These are phyloP conservation scores for Byssothecium circinans DNA, from an alignment of 2,329 filamentous ascomycete genomes.

Conservation along the genomic window DNA sequence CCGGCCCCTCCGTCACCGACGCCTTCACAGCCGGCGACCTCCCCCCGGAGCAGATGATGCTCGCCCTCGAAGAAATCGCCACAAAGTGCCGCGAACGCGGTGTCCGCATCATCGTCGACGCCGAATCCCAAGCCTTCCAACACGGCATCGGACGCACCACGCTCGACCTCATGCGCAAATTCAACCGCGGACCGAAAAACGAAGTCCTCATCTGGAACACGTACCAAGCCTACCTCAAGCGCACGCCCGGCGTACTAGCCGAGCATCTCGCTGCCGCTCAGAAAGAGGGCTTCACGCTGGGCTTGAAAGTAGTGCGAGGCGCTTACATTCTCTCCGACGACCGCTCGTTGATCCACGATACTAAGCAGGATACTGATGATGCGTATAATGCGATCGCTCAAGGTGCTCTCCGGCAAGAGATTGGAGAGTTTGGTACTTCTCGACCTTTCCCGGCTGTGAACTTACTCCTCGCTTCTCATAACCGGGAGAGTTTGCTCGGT, in stretches of 20 bases:
- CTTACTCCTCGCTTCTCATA: slow-evolving; percentile 81
- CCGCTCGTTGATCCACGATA: slow-evolving; percentile 55
- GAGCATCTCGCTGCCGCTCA: slow-evolving; percentile 51
- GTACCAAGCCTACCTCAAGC: slow-evolving; percentile 61
- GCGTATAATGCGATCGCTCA: slow-evolving; percentile 70
- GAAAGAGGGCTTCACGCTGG: slow-evolving; percentile 55
- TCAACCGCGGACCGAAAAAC: slow-evolving; percentile 39
- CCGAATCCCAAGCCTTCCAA: slow-evolving; percentile 52
- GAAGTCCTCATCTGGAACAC: slow-evolving; percentile 68
- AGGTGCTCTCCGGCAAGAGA: slow-evolving; percentile 46
- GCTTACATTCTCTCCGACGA: slow-evolving; percentile 59
- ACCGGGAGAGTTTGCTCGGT: slow-evolving; percentile 67
- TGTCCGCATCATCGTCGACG: slow-evolving; percentile 51
- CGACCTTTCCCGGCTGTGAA: slow-evolving; percentile 48
- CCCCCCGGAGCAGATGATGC: slow-evolving; percentile 47
- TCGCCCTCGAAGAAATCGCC: slow-evolving; percentile 48
- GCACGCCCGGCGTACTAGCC: slow-evolving; percentile 46
- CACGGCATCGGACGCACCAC: slow-evolving; percentile 59
- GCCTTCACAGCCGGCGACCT: slow-evolving; percentile 41
- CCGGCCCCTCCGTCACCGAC: slow-evolving; percentile 44
- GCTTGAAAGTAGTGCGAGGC: slow-evolving; percentile 60
- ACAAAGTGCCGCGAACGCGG: slow-evolving; percentile 42
- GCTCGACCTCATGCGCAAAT: slow-evolving; percentile 55
- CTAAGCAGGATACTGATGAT: slow-evolving; percentile 57
- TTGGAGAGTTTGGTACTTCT: slow-evolving; percentile 20